Percentiles rank a stretch among this genome's conserved stretches.
Evolutionary conservation across 768 basidiomycete genomes (phyloP).

Genomic region (Cubamyces sp.): DNA sequence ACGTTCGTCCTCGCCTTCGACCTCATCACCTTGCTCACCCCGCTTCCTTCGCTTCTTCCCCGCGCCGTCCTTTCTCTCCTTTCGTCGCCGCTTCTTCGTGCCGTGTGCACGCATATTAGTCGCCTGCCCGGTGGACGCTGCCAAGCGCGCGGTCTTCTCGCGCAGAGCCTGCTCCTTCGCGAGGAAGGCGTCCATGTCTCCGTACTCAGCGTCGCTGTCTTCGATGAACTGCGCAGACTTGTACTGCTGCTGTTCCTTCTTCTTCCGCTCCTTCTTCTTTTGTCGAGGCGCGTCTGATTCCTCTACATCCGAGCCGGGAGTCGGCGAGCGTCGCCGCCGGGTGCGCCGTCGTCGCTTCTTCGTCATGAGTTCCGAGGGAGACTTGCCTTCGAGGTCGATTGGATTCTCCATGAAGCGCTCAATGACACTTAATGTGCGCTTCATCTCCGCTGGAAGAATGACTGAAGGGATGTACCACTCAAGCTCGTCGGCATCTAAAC

Average conservation of each 20-base stretch:
- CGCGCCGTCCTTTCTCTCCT: constrained; percentile 46
- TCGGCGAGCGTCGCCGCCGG: constrained; percentile 55
- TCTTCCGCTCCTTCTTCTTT: constrained; percentile 50
- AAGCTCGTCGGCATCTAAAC: constrained; percentile 65
- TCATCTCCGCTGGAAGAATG: constrained; percentile 69
- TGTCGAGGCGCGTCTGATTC: constrained; percentile 40
- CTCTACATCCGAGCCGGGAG: constrained; percentile 49
- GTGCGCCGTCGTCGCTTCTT: constrained; percentile 59
- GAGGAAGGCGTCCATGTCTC: constrained; percentile 82
- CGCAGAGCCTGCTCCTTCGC: constrained; percentile 69
- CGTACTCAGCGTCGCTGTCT: constrained; percentile 86
- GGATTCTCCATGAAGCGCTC: constrained; percentile 83
- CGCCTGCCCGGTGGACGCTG: constrained; percentile 47
- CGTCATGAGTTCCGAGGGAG: constrained; percentile 67
- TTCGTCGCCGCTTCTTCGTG: constrained; percentile 61
- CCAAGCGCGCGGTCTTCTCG: constrained; percentile 48
- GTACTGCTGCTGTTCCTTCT: constrained; percentile 73
- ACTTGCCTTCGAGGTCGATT: constrained; percentile 79
- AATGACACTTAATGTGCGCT: constrained; percentile 73
- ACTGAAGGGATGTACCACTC: constrained; percentile 85
- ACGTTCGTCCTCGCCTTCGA: constrained; percentile 12
- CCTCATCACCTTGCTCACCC: constrained; percentile 35
- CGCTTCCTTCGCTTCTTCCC: constrained; percentile 44
- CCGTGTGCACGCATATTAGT: constrained; percentile 53
- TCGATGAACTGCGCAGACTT: constrained; percentile 92